phyloP scores from a whole-genome alignment of 495 filamentous ascomycete genomes.

The Sordaria brevicollis region DNA sequence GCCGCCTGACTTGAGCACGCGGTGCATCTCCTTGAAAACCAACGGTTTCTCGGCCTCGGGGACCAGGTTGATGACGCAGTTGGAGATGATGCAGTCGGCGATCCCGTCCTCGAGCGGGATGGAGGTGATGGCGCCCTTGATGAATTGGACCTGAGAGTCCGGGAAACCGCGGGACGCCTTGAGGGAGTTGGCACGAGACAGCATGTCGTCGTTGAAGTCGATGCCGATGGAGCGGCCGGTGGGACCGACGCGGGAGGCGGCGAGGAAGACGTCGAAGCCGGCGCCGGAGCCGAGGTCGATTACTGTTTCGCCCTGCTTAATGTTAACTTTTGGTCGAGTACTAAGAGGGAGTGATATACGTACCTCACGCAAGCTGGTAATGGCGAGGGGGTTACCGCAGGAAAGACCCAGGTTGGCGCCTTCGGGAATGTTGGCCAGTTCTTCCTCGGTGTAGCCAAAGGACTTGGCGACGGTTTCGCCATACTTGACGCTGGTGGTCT shows the following conservation, averaged over 20 bases:
- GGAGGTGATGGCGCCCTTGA: slow-evolving; percentile 43
- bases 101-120: slow-evolving; percentile 33
- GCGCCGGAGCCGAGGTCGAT: slow-evolving; percentile 54
- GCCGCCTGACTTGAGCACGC: slow-evolving; percentile 51
- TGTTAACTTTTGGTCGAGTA: not conserved
- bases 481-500: slow-evolving; percentile 20
- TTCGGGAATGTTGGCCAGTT: slow-evolving; percentile 44
- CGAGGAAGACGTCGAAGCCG: slow-evolving; percentile 56
- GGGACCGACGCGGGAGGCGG: slow-evolving; percentile 44
- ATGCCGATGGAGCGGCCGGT: slow-evolving; percentile 49
- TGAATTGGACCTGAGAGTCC: slow-evolving; percentile 36
- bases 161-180: slow-evolving; percentile 21
- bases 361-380: slow-evolving; percentile 43
- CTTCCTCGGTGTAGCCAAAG: slow-evolving; percentile 49
- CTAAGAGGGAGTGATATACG: not conserved
- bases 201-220: slow-evolving; percentile 63
- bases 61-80: slow-evolving; percentile 57
- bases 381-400: slow-evolving; percentile 54
- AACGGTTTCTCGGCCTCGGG: slow-evolving; percentile 43
- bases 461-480: slow-evolving; percentile 39
- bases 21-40: slow-evolving; percentile 51
- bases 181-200: slow-evolving; percentile 38
- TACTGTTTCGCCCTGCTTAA: slow-evolving; percentile 49
- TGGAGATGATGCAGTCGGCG: slow-evolving; percentile 48
- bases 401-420: slow-evolving; percentile 54